Evolutionary conservation across 306 rosid genomes (phyloP), one percentile per base, ranked within the genome.

Genomic region (Fragaria vesca): DNA sequence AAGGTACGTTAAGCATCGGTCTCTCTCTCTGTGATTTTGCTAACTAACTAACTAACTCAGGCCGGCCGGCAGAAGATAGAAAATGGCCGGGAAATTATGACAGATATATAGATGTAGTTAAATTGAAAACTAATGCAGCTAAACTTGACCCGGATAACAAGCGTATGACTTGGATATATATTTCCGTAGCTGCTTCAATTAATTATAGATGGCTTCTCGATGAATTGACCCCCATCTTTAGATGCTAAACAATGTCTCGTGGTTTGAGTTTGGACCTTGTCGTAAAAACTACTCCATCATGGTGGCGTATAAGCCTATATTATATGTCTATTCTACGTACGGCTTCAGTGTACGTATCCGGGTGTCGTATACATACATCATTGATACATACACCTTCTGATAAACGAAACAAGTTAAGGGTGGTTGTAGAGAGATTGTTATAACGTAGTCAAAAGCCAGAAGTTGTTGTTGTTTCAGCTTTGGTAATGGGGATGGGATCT

Each of bases 71-170:
- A 63, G 77, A 57, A 42, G 17, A 42, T 72, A 42, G 52, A 13
- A 10, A 60, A 15, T 9, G 57, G 69, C 69, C 69, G 45, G 45
- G 69, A 16, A 38, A 38, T 38, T 38, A 2, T 16, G 69, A 18
- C 24, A 62, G 42, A 28, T 6, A 42, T 6, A 0, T 60, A 13
- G 43, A 63, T 63, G 43, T 32, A 63, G 2, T 16, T 62, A 63
- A 16, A 60, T 60, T 24, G 3, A 24, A 60, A 26, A 63, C 8
- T 63, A 63, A 34, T 63, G 69, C 69, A 63, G 61, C 84, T 80
- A 79, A 85, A 60, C 80, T 86, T 89, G 90, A 87, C 93, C 90
- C 88, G 79, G 85, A 68, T 81, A 81, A 79, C 74, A 76, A 80
- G 89, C 89, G 76, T 20, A 54, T 28, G 34, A 13, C 15, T 46